Evolutionary conservation across 2,329 filamentous ascomycete species (phyloP), one percentile per base, ranked within the genome.

Genomic region (Neofusicoccum kwambonambiense): DNA sequence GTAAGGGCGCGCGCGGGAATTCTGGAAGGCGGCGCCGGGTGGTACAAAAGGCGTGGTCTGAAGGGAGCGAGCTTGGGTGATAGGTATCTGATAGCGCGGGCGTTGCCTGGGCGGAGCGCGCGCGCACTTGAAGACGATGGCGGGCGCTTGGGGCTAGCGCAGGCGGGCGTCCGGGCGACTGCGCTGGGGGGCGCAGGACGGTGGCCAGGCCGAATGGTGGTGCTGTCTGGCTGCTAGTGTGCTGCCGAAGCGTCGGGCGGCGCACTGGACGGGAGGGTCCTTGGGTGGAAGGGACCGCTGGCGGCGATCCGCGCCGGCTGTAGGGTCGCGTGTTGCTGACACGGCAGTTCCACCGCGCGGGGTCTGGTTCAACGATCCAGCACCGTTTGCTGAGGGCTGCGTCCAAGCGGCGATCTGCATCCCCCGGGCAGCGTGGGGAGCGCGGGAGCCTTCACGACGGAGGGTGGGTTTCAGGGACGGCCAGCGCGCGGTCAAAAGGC

Each of bases 51-150:
- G 41, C 49, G 61, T 37, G 49, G 35, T 54, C 37, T 47, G 56
- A 57, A 39, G 52, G 17, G 39, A 44, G 52, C 37, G 37, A 37
- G 56, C 56, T n/a, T 41, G 15, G n/a, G 56, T 47, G 56, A 56
- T 63, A 51, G 61, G 61, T 60, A 60, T 47, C 31, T 56, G 61
- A 56, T 51, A 63, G 47, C 50, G 50, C 42, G 49, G 41, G 49
- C 49, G 52, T 44, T 19, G 39, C 37, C 11, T n/a, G 41, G 39
- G 50, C 31, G 39, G 49, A 56, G 45, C 17, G 50, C 17, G 37
- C 37, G 61, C 41, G 31, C 49, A 64, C 37, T 17, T 41, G 31
- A 27, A 41, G 61, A 27, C 61, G 13, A 13, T n/a, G 50, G 35
- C 50, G 22, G 60, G 61, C 39, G 61, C 41, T 11, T 11, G 22